Base-by-base conservation (phyloP, 2,329 filamentous ascomycete species). In the Monilinia fructigena region DNA sequence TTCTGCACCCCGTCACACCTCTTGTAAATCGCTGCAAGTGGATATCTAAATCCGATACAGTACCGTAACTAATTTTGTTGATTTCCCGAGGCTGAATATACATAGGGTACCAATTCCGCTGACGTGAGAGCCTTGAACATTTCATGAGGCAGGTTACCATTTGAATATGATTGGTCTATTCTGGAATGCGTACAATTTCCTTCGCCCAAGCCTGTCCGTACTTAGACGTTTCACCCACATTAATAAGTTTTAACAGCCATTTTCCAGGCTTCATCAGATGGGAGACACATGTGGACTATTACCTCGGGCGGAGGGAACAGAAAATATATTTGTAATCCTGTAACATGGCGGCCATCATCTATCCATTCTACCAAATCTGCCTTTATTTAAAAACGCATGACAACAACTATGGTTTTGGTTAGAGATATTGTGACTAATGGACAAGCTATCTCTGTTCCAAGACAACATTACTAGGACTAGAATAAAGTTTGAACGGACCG, bases 41-140 rank as follows among this genome's bases (percentile, higher is more conserved):
- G 28, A 4, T 48, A 31, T 23, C 45, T 42, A 26, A 23, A 38
- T 48, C 56, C 42, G 56, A 60, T 60, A 60, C 42, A 60, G 40
- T 59, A 47, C 18, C 26, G n/a, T 31, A 31, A 35, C 40, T 31
- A 47, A 31, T 31, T 59, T 11, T 48, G 56, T 48, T 48, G 42
- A 35, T 48, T 35, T 42, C 28, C 56, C 42, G 56, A 16, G 56
- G 56, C 56, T 59, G 56, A 48, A 60, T n/a, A 42, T n/a, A 28
- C 4, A 28, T 4, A 28, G 28, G 28, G 28, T 28, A 48, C 56
- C 20, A 18, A 35, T 20, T 48, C 42, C 12, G 56, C 56, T 60
- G 56, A 60, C 56, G 56, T 60, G 56, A 48, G 56, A 60, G 56
- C 56, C 42, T 60, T 48, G 31, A 48, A 48, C 18, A 18, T 16